Conservation (phyloP, 2,329 filamentous ascomycete genomes). For the Neurospora crassa region DNA sequence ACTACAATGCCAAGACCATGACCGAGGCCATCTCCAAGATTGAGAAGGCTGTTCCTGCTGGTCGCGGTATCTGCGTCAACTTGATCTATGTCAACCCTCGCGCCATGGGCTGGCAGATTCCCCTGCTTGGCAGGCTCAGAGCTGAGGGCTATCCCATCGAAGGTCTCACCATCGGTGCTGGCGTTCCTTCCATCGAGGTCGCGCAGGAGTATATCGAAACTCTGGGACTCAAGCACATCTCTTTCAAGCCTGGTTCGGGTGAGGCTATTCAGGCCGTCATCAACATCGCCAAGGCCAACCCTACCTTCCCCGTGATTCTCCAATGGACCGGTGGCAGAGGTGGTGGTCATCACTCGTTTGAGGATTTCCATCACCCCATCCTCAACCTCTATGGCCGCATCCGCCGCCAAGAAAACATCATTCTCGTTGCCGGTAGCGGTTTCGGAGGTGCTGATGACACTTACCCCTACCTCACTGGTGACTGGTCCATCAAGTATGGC, state of each 20-base stretch:
- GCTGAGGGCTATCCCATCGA: slow-evolving; percentile 85
- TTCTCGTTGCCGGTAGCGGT: slow-evolving; percentile 82
- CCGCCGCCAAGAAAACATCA: slow-evolving; percentile 74
- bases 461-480: slow-evolving; percentile 83
- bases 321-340: slow-evolving; percentile 95
- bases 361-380: slow-evolving; percentile 90
- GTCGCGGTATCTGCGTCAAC: slow-evolving; percentile 82
- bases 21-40: slow-evolving; percentile 76
- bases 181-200: slow-evolving; percentile 87
- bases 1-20: slow-evolving; percentile 76
- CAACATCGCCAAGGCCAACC: slow-evolving; percentile 91
- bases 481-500: slow-evolving; percentile 78
- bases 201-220: slow-evolving; percentile 92
- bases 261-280: slow-evolving; percentile 84
- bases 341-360: slow-evolving; percentile 88
- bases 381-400: slow-evolving; percentile 87
- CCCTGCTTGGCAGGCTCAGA: slow-evolving; percentile 68
- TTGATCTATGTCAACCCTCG: slow-evolving; percentile 85
- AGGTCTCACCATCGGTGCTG: slow-evolving; percentile 84
- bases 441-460: slow-evolving; percentile 87
- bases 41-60: slow-evolving; percentile 71
- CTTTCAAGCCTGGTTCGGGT: slow-evolving; percentile 85
- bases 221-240: slow-evolving; percentile 82
- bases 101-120: slow-evolving; percentile 89
- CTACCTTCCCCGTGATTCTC: slow-evolving; percentile 81